phyloP scores from a whole-genome alignment of 805 yeast species.

The Spathaspora arborariae region DNA sequence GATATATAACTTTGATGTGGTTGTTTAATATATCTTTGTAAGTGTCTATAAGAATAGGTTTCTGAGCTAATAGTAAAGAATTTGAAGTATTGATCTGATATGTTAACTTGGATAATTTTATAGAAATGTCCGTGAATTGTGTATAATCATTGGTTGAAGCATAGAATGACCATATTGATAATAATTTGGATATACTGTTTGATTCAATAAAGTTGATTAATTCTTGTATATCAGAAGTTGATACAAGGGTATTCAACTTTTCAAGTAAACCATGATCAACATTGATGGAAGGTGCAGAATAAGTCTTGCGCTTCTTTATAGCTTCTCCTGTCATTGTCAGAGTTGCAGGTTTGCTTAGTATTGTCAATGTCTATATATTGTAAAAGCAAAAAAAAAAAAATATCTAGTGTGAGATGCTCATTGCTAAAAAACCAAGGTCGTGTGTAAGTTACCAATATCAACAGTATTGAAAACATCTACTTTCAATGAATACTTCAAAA shows the following conservation, averaged over 20 bases:
- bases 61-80: conserved; percentile 13
- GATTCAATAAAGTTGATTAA: conserved; percentile 25
- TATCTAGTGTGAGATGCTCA: not conserved
- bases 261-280: conserved; percentile 12
- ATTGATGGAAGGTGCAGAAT: conserved; percentile 9
- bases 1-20: conserved; percentile 60
- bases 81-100: conserved; percentile 10
- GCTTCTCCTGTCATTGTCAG: not conserved
- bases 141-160: conserved; percentile 50
- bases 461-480: not conserved
- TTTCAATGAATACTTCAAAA: not conserved
- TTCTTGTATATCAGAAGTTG: not conserved
- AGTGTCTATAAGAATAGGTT: conserved; percentile 26
- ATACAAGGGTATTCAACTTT: conserved; percentile 7
- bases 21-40: conserved; percentile 51
- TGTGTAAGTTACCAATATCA: not conserved
- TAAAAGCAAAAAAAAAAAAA: not conserved
- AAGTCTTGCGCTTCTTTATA: conserved; percentile 6
- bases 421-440: not conserved
- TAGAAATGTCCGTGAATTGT: conserved; percentile 43
- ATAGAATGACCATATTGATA: conserved; percentile 40
- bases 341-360: not conserved
- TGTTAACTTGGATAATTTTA: conserved; percentile 32
- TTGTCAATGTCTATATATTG: not conserved
- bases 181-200: conserved; percentile 25